Percentiles rank a stretch among this genome's conserved stretches.
Evolutionary conservation across 2,329 filamentous ascomycete species (phyloP).

Genomic region (Ceratocystis smalleyi): DNA sequence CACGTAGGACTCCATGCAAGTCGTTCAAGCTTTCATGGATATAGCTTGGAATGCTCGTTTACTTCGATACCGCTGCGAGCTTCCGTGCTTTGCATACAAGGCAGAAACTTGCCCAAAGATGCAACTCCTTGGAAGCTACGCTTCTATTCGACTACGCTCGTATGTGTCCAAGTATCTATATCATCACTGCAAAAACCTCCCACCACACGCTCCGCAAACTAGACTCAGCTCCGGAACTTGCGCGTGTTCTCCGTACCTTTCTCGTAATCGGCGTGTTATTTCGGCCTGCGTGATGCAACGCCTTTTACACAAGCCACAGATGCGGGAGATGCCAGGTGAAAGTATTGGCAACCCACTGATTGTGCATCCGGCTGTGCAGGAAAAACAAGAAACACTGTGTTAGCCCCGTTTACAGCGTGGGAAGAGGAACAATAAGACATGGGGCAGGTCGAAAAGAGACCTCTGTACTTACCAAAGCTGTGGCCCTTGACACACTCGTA

Average conservation of each 20-base stretch:
- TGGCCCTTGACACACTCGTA: constrained; percentile 29
- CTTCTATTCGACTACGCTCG: too few species aligned
- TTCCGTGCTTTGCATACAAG: too few species aligned
- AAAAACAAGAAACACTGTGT: neutral
- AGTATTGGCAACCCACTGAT: constrained; percentile 40
- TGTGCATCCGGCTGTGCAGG: constrained; percentile 33
- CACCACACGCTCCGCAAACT: constrained; percentile 13
- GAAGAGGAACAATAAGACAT: neutral
- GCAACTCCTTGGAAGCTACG: too few species aligned
- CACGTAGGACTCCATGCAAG: too few species aligned
- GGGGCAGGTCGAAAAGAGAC: neutral
- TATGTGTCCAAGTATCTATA: too few species aligned
- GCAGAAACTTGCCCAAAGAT: too few species aligned
- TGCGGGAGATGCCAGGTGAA: constrained; percentile 36
- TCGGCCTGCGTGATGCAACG: constrained; percentile 10
- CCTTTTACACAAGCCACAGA: constrained; percentile 38
- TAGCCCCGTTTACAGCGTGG: constrained; percentile 8
- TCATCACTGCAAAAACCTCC: constrained; percentile 10
- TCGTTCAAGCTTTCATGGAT: too few species aligned
- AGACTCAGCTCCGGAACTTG: constrained; percentile 1
- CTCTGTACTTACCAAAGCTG: constrained; percentile 26
- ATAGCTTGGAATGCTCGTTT: too few species aligned
- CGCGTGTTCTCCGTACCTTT: constrained; percentile 1
- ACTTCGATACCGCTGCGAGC: too few species aligned
- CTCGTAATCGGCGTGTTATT: constrained; percentile 1